These are phyloP conservation scores for Trichosporon sp. DNA, from an alignment of 1,284 basidiomycete genomes.

Conservation along the genomic window DNA sequence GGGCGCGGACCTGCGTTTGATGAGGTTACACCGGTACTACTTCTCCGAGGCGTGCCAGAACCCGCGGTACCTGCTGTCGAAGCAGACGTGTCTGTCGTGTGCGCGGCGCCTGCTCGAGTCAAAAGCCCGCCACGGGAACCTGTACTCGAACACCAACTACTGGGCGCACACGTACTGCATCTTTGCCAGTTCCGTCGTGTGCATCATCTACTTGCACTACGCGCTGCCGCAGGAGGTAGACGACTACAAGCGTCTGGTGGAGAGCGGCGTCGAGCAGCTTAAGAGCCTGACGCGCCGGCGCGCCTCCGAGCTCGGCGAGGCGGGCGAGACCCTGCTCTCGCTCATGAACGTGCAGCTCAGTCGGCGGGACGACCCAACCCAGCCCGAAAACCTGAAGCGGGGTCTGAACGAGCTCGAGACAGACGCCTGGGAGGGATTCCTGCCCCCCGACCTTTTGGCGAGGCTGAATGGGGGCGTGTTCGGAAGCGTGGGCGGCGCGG, in stretches of 20 bases:
- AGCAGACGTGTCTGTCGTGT: constrained; percentile 30
- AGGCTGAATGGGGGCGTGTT: constrained; percentile 26
- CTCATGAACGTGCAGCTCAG: constrained; percentile 33
- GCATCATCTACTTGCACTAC: constrained; percentile 33
- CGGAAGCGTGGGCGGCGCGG: neutral
- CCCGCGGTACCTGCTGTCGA: constrained; percentile 34
- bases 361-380: constrained; percentile 22
- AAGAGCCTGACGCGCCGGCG: constrained; percentile 22
- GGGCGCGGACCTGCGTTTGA: constrained; percentile 36
- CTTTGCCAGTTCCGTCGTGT: constrained; percentile 29
- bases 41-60: constrained; percentile 37
- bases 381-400: constrained; percentile 25
- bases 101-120: constrained; percentile 28
- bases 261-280: constrained; percentile 31
- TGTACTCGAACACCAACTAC: constrained; percentile 29
- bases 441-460: constrained; percentile 31
- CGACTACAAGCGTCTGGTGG: constrained; percentile 26
- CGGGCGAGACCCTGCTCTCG: constrained; percentile 28
- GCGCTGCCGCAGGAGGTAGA: constrained; percentile 34
- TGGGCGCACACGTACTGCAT: constrained; percentile 34
- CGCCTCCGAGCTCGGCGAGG: constrained; percentile 32
- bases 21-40: constrained; percentile 39
- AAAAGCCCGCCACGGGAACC: constrained; percentile 10
- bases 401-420: constrained; percentile 25
- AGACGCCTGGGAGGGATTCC: constrained; percentile 31